Evolutionary conservation across 2,329 filamentous ascomycete species (phyloP), one percentile per base, ranked within the genome.

Genomic region (Aspergillus japonicus): DNA sequence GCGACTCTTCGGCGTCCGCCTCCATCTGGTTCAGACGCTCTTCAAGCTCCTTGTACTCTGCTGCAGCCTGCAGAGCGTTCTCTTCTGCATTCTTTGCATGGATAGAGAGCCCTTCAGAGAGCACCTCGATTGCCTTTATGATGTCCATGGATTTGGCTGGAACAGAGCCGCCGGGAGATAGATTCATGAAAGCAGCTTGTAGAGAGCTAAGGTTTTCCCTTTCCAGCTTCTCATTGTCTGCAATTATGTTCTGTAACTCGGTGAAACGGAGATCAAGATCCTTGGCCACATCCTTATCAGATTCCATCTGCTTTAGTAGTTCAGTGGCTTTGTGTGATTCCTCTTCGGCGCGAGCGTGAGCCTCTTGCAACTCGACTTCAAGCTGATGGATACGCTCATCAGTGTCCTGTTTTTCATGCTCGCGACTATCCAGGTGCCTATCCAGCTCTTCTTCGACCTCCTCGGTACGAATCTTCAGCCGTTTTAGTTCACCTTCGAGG

Each of bases 401-500:
- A 49, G 88, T 83, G 2, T 84, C 83, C 4, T 85, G 86, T 69
- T 88, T 90, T 69, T 95, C 90, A 66, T 96, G 89, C 66, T 97
- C 92, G 48, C 91, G 85, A 47, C 90, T 92, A 68, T 92, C 91
- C 47, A 91, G 83, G 57, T 94, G 85, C 61, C 92, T 85, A 68
- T 97, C 93, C 54, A 98, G 85, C 71, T 96, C 93, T 69, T 97
- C 93, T 75, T 99, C 95, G 5, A 90, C 84, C 67, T 98, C 92
- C 71, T 98, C 95, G 0, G 95, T 81, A 55, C 88, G 89, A 56
- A 88, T 82, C 70, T 89, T 93, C 59, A 93, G 83, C 14, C 85
- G 84, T 66, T 87, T 89, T 59, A 95, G 87, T 72, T 98, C 93
- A 16, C 86, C 82, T 67, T 96, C 91, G 0, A 98, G 81, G 10